Conservation (phyloP, 495 filamentous ascomycete genomes). For the Xylaria scruposa region DNA sequence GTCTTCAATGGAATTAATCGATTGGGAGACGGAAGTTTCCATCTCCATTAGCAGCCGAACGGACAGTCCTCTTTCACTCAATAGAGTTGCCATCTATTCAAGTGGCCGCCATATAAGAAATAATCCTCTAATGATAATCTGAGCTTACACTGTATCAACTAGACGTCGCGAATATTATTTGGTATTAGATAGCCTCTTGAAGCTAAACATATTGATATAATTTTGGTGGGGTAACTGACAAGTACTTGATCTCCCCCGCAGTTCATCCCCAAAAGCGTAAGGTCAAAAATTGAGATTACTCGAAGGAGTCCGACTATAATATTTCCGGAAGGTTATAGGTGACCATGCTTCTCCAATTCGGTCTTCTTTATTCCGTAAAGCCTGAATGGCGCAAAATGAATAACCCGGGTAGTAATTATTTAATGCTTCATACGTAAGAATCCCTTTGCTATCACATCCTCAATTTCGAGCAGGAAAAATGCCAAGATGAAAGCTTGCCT, state of each 20-base stretch:
- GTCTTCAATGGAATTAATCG: too few relatives aligned
- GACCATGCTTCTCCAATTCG: slow-evolving; percentile 14
- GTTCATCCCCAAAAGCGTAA: neutral
- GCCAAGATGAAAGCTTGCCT: slow-evolving; percentile 3
- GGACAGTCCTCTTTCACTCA: too few relatives aligned
- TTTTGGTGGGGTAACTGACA: neutral
- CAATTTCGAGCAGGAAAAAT: neutral
- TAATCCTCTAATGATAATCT: too few relatives aligned
- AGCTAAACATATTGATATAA: neutral
- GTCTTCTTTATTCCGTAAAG: slow-evolving; percentile 10
- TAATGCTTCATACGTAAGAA: slow-evolving; percentile 5
- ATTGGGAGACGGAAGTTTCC: too few relatives aligned
- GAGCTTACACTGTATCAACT: too few relatives aligned
- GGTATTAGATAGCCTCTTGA: neutral
- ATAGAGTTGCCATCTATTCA: too few relatives aligned
- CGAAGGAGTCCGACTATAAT: neutral
- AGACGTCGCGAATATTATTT: too few relatives aligned
- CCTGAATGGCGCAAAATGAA: neutral
- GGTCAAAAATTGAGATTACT: neutral
- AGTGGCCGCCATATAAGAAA: too few relatives aligned
- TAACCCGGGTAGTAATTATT: neutral
- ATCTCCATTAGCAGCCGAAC: too few relatives aligned
- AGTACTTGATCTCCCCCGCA: slow-evolving; percentile 8
- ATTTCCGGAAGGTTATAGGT: slow-evolving; percentile 2
- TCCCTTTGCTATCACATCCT: neutral